Evolutionary conservation across 1,139 yeast species (phyloP).

Genomic region (Scheffersomyces lignicola): DNA sequence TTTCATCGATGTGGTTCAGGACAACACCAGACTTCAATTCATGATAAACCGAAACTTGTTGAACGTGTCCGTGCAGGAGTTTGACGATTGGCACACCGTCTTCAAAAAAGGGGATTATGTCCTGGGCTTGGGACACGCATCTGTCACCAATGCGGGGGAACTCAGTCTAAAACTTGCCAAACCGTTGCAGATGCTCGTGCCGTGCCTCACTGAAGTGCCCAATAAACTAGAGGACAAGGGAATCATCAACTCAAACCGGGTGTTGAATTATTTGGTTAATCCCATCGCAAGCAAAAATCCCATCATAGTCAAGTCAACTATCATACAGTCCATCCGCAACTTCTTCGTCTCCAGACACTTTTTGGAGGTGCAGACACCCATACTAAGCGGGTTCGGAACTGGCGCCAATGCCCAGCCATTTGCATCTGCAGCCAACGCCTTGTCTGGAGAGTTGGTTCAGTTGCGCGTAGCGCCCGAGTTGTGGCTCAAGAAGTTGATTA

Average conservation of each 20-base stretch:
- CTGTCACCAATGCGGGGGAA: conserved; percentile 75
- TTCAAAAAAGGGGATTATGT: conserved; percentile 74
- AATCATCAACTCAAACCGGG: conserved; percentile 66
- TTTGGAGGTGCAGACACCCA: conserved; percentile 86
- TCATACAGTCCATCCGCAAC: conserved; percentile 55
- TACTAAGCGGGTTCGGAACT: conserved; percentile 66
- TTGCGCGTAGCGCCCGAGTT: conserved; percentile 92
- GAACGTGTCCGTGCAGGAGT: conserved; percentile 41
- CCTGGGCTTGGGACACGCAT: conserved; percentile 65
- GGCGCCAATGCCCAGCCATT: conserved; percentile 94
- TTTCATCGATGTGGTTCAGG: conserved; percentile 68
- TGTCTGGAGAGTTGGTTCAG: conserved; percentile 39
- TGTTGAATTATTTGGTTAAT: conserved; percentile 72
- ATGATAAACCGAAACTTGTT: conserved; percentile 56
- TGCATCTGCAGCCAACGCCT: conserved; percentile 53
- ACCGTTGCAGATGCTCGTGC: conserved; percentile 56
- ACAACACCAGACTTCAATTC: conserved; percentile 54
- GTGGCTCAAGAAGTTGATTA: conserved; percentile 81
- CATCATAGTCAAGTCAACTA: conserved; percentile 53
- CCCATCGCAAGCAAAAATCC: conserved; percentile 41
- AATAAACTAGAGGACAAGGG: conserved; percentile 55
- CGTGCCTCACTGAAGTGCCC: conserved; percentile 67
- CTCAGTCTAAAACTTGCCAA: conserved; percentile 63
- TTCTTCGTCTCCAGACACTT: conserved; percentile 61
- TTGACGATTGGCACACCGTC: conserved; percentile 42